Evolutionary conservation across 768 basidiomycete species (phyloP).

Genomic region (Hygrophoropsis aurantiaca): DNA sequence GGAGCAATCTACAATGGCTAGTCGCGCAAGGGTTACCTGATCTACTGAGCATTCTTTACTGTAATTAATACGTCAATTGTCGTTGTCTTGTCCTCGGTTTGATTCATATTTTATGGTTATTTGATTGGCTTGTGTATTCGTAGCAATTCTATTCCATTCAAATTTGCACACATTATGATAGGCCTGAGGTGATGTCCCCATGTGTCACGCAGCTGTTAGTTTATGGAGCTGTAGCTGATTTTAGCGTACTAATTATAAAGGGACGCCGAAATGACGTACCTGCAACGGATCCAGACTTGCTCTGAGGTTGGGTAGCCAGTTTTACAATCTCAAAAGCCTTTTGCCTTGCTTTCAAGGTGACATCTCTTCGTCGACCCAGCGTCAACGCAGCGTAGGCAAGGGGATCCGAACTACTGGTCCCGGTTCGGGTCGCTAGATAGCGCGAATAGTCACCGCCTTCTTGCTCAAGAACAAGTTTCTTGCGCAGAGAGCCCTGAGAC

Average conservation of each 20-base stretch:
- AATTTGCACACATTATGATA: too few relatives aligned
- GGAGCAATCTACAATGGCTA: too few relatives aligned
- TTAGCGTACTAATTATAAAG: too few relatives aligned
- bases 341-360: conserved; percentile 37
- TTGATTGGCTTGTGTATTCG: neutral
- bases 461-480: conserved; percentile 32
- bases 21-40: too few relatives aligned
- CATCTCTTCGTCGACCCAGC: conserved; percentile 43
- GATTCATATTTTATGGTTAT: neutral
- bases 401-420: conserved; percentile 36
- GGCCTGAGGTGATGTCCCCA: too few relatives aligned
- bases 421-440: conserved; percentile 36
- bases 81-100: neutral
- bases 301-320: conserved; percentile 4
- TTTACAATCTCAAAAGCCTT: conserved; percentile 41
- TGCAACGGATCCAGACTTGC: too few relatives aligned
- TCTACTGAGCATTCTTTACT: too few relatives aligned
- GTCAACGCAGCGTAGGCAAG: conserved; percentile 41
- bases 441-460: conserved; percentile 52
- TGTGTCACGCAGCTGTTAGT: too few relatives aligned
- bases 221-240: too few relatives aligned
- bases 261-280: too few relatives aligned
- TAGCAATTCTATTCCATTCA: too few relatives aligned
- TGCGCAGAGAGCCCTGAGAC: conserved; percentile 11
- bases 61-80: too few relatives aligned